Evolutionary conservation across 2,329 filamentous ascomycete genomes (phyloP).

Genomic region (Microsporum canis): DNA sequence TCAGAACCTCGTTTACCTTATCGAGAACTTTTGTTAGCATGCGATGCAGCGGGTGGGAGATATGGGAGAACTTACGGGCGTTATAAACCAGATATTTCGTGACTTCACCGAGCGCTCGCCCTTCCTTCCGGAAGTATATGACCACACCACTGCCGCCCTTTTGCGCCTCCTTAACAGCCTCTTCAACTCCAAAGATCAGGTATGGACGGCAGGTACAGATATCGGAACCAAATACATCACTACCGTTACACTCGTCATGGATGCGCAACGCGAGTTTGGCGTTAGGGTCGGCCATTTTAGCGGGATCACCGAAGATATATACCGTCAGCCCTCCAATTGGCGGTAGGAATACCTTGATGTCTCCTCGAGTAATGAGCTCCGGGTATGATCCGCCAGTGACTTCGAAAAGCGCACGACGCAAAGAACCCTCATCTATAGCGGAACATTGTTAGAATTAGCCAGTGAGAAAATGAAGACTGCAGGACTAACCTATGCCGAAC

Average conservation of each 20-base stretch:
- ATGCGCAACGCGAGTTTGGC: conserved; percentile 72
- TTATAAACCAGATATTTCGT: conserved; percentile 69
- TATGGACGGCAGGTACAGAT: conserved; percentile 92
- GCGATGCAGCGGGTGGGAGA: neutral
- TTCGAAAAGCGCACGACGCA: conserved; percentile 82
- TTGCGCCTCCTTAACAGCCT: conserved; percentile 94
- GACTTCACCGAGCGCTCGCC: conserved; percentile 84
- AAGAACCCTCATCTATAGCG: conserved; percentile 61
- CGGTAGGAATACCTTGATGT: conserved; percentile 91
- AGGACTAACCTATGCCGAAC: conserved; percentile 65
- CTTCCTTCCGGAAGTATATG: conserved; percentile 98
- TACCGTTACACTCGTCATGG: conserved; percentile 85
- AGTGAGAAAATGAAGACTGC: neutral
- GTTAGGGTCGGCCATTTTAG: conserved; percentile 81
- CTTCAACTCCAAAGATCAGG: conserved; percentile 91
- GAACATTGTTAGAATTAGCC: neutral
- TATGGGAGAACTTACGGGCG: conserved; percentile 32
- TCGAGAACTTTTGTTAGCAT: conserved; percentile 21
- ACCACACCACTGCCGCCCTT: conserved; percentile 88
- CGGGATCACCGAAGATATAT: conserved; percentile 91
- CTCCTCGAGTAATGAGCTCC: conserved; percentile 84
- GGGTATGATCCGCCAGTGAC: conserved; percentile 94
- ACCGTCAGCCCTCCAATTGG: conserved; percentile 93
- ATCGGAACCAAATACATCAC: conserved; percentile 93
- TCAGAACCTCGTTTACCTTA: conserved; percentile 25